A percentile compares a stretch with the other conserved stretches of the same genome.
These are phyloP conservation scores for Hansenula lynferdii DNA, from an alignment of 1,139 yeast species.

Conservation along the genomic window DNA sequence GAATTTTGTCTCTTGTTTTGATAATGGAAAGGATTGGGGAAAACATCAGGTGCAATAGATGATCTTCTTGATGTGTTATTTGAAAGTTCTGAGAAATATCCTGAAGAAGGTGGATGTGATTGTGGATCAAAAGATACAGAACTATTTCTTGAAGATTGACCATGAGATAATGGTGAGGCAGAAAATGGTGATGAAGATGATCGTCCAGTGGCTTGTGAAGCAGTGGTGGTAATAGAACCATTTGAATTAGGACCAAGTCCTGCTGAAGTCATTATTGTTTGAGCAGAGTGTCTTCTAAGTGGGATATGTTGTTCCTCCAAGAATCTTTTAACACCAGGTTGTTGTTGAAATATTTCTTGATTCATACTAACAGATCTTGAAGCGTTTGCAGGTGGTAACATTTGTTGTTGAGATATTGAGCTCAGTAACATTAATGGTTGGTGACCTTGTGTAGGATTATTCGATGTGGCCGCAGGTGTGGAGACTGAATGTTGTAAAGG, in stretches of 20 bases:
- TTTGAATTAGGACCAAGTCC: too few relatives aligned
- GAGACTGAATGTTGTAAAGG: slow-evolving; percentile 1
- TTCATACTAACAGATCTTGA: slow-evolving; percentile 19
- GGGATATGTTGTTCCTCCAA: slow-evolving; percentile 22
- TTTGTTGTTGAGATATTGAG: slow-evolving; percentile 6
- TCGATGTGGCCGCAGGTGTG: neutral
- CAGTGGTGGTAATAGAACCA: neutral
- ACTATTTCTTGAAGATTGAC: slow-evolving; percentile 21
- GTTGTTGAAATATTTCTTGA: slow-evolving; percentile 20
- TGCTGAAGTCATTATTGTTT: slow-evolving; percentile 19
- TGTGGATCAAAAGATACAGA: slow-evolving; percentile 20
- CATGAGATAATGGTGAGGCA: slow-evolving; percentile 10
- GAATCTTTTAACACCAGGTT: slow-evolving; percentile 22
- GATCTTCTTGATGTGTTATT: slow-evolving; percentile 20
- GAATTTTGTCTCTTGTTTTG: slow-evolving; percentile 17
- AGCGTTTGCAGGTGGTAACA: slow-evolving; percentile 13
- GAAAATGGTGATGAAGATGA: slow-evolving; percentile 20
- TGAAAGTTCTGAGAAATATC: slow-evolving; percentile 7
- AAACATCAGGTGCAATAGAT: slow-evolving; percentile 20
- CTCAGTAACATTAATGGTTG: neutral
- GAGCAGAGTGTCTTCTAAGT: slow-evolving; percentile 22
- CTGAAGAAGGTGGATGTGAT: slow-evolving; percentile 1
- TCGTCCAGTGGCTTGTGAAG: too few relatives aligned
- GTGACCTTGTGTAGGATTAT: slow-evolving; percentile 3
- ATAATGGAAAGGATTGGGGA: slow-evolving; percentile 14